These are phyloP conservation scores for Nectriaceae sp. DNA, from an alignment of 2,329 filamentous ascomycete genomes.

Conservation along the genomic window DNA sequence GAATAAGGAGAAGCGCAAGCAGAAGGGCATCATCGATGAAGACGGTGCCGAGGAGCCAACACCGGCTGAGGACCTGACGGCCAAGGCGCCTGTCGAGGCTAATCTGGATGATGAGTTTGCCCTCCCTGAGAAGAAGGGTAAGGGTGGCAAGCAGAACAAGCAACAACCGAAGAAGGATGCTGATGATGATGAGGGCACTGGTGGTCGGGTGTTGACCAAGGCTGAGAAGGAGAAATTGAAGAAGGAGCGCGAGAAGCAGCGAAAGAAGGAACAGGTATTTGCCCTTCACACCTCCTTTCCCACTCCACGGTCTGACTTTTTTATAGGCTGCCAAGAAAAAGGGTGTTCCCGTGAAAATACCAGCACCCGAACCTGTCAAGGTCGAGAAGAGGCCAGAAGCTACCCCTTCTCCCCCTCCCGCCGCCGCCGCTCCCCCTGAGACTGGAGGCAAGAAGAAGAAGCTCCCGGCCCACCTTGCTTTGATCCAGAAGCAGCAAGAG, in stretches of 20 bases:
- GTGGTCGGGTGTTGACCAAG: conserved; percentile 83
- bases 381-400: conserved; percentile 64
- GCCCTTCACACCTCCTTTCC: background rate
- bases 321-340: conserved; percentile 82
- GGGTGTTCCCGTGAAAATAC: conserved; percentile 29
- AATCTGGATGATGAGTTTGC: conserved; percentile 85
- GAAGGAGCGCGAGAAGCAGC: conserved; percentile 97
- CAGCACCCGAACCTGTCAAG: conserved; percentile 24
- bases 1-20: conserved; percentile 83
- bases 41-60: conserved; percentile 38
- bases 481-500: conserved; percentile 82
- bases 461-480: conserved; percentile 70
- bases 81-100: conserved; percentile 79
- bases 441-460: conserved; percentile 83
- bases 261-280: conserved; percentile 92
- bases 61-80: conserved; percentile 62
- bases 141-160: conserved; percentile 53
- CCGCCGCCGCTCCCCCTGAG: conserved; percentile 42
- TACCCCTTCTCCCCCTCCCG: conserved; percentile 44
- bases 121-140: conserved; percentile 74
- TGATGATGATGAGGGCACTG: conserved; percentile 55
- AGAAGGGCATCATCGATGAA: conserved; percentile 78
- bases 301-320: background rate
- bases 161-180: conserved; percentile 46
- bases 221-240: conserved; percentile 98